Evolutionary conservation across 2,329 filamentous ascomycete genomes (phyloP), one percentile per base, ranked within the genome.

Genomic region (Epichloe festucae): DNA sequence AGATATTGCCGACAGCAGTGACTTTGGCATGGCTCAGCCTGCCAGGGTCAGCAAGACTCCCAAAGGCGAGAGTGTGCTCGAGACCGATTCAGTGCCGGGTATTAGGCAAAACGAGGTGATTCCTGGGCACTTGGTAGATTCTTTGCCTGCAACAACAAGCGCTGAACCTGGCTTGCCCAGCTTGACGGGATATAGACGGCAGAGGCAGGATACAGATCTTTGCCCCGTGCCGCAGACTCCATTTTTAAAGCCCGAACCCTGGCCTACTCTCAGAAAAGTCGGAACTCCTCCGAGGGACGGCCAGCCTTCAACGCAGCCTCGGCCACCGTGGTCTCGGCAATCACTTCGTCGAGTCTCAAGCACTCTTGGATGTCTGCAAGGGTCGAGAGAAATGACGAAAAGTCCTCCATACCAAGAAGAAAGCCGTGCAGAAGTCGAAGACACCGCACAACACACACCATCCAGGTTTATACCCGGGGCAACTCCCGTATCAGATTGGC

Each of bases 401-500:
- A 49, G 40, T 34, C 40, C 50, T 11, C 23, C 19, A 31, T 43
- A 27, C n/a, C 23, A 42, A 36, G 38, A 39, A n/a, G 14, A 23
- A 11, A 36, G 14, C 36, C 35, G 17, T 40, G 34, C 11, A 3
- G 51, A 35, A 38, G 14, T 40, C 31, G 45, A 41, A 21, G 40
- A 47, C 21, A 8, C 35, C 6, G 31, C 17, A 11, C 23, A 36
- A 7, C 15, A 4, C 5, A 17, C 36, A 17, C 21, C 42, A 4
- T 15, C 17, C 11, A 51, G 36, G n/a, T 27, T 42, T 4, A 49
- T 47, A 31, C 39, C 48, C 7, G 31, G 17, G 2, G 40, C 38
- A 27, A 56, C 53, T 11, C 53, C 54, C 4, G 27, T 52, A 11
- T 52, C 53, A 10, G 52, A 54, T 17, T 57, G 56, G 56, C 53